Base-by-base conservation (phyloP, 2,329 filamentous ascomycete species). In the Scortechinia acanthostroma region DNA sequence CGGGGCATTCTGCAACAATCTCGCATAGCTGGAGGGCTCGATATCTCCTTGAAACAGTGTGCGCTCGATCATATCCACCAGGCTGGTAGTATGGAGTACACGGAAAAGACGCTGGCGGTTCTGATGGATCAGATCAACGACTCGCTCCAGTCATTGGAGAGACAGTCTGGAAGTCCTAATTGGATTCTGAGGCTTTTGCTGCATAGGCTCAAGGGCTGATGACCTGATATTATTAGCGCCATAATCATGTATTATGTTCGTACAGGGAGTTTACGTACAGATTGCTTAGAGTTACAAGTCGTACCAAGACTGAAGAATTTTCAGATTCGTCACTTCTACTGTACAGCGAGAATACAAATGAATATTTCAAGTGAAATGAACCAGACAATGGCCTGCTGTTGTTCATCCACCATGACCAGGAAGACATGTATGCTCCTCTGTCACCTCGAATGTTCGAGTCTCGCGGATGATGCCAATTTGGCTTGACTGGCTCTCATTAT, bases 71-170 rank as follows among this genome's bases (percentile, higher is more conserved):
- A 16, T 23, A 16, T 16, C 16, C 4, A 44, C 16, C 16, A 5
- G 42, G 22, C 21, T 28, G 42, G 42, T 16, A 44, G 42, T 17
- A 44, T 25, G 42, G 42, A 44, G 16, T 16, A 30, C 16, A 3
- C 15, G 19, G 20, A 25, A 3, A 43, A 25, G 35, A 17, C 10
- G 17, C 17, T 40, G 17, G 6, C 14, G 13, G 17, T 10, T 6
- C 35, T 40, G 6, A 40, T 13, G 17, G 6, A 10, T 13, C 13
- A 40, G 14, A 40, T 40, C 17, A 13, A 10, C 10, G 17, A 40
- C 17, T 6, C 6, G 35, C 6, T 40, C 20, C 13, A 19, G 10
- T 40, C 17, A 17, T 6, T 40, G 6, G 35, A 40, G 35, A 40
- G 17, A 10, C 6, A 40, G 14, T 10, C 25, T 10, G n/a, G 25